Evolutionary conservation across 495 filamentous ascomycete species (phyloP).

Genomic region (Tuber aestivum): DNA sequence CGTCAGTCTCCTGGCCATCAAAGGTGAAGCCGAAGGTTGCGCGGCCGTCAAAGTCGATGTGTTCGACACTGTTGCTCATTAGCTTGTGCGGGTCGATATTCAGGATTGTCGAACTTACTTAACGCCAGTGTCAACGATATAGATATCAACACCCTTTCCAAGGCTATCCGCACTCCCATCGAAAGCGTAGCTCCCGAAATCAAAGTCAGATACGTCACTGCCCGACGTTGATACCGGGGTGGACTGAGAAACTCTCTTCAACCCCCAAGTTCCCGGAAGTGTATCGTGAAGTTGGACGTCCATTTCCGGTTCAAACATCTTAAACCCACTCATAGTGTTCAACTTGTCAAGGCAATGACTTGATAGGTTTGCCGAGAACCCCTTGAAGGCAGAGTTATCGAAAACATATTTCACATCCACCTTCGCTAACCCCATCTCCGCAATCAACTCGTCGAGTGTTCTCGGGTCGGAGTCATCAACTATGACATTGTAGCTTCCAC

Average conservation of each 20-base stretch:
- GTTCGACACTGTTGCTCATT: slow-evolving; percentile 25
- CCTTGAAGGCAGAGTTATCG: slow-evolving; percentile 49
- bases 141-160: slow-evolving; percentile 50
- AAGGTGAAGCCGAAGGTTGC: slow-evolving; percentile 45
- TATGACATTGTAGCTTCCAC: slow-evolving; percentile 34
- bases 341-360: slow-evolving; percentile 44
- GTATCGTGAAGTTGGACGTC: slow-evolving; percentile 31
- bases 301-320: slow-evolving; percentile 43
- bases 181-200: slow-evolving; percentile 47
- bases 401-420: slow-evolving; percentile 43
- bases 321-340: slow-evolving; percentile 44
- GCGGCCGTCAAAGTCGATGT: slow-evolving; percentile 49
- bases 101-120: slow-evolving; percentile 24
- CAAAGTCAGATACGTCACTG: slow-evolving; percentile 19
- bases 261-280: slow-evolving; percentile 47
- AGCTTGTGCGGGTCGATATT: not conserved
- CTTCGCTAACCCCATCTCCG: slow-evolving; percentile 32
- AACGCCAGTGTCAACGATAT: slow-evolving; percentile 51
- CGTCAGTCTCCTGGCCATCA: slow-evolving; percentile 41
- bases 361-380: slow-evolving; percentile 46
- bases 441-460: slow-evolving; percentile 29
- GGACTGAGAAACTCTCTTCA: slow-evolving; percentile 48
- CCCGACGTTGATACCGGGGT: slow-evolving; percentile 26
- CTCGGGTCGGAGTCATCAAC: slow-evolving; percentile 36
- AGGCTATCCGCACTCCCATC: slow-evolving; percentile 34